Evolutionary conservation across 495 filamentous ascomycete species (phyloP).

Genomic region (Penicillium pancosmium): DNA sequence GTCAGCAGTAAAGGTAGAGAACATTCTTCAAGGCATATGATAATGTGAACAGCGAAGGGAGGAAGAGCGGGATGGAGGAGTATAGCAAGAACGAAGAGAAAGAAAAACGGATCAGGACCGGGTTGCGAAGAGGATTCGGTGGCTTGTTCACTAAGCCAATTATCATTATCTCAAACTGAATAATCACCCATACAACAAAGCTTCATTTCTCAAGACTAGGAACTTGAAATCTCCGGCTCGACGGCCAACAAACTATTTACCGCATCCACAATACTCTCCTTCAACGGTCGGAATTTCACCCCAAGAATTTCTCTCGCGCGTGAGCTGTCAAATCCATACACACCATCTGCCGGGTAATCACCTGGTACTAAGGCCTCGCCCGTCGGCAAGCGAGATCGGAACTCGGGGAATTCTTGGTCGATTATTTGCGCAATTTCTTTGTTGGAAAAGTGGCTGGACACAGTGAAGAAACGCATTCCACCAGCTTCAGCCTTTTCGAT

Average conservation of each 20-base stretch:
- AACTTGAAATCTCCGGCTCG: constrained; percentile 4
- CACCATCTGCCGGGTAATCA: constrained; percentile 40
- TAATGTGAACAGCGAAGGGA: no score
- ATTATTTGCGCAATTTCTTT: constrained; percentile 59
- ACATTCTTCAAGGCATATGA: neutral
- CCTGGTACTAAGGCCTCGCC: constrained; percentile 38
- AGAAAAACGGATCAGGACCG: neutral
- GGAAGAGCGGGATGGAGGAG: neutral
- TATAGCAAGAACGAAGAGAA: neutral
- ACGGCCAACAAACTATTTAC: constrained; percentile 35
- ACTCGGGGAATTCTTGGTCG: constrained; percentile 59
- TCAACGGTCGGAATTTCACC: constrained; percentile 46
- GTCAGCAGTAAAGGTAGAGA: constrained; percentile 14
- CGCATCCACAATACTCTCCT: constrained; percentile 52
- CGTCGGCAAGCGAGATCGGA: constrained; percentile 49
- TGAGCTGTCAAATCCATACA: constrained; percentile 46
- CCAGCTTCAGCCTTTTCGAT: constrained; percentile 58
- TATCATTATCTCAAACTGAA: neutral
- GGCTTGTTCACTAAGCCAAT: neutral
- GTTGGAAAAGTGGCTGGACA: constrained; percentile 56
- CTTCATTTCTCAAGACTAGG: neutral
- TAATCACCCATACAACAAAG: neutral
- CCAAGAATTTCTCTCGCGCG: constrained; percentile 51
- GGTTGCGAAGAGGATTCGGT: neutral
- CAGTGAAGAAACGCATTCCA: constrained; percentile 63